Conservation (phyloP, 257 asterid genomes). For the Asclepias syriaca region DNA sequence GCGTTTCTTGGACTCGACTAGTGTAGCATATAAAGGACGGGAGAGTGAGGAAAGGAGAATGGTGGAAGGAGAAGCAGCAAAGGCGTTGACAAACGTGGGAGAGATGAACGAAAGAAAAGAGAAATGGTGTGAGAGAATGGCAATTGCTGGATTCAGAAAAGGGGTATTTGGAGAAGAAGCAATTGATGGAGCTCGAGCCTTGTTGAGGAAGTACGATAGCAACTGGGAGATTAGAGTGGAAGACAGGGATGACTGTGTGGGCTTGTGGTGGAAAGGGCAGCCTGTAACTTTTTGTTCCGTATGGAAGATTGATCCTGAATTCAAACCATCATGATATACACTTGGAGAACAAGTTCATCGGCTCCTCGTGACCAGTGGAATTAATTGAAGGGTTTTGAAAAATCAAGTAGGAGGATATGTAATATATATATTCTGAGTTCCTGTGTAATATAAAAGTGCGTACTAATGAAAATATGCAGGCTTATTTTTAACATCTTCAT, state of each 20-base stretch:
- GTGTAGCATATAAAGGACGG: constrained; percentile 67
- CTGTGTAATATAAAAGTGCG: background rate
- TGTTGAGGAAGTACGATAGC: constrained; percentile 71
- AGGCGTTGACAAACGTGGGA: constrained; percentile 41
- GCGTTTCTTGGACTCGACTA: constrained; percentile 73
- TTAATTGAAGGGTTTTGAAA: constrained; percentile 4
- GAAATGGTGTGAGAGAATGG: constrained; percentile 79
- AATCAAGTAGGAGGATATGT: background rate
- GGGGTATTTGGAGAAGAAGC: constrained; percentile 59
- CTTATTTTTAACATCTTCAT: background rate
- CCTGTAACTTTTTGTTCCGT: constrained; percentile 66
- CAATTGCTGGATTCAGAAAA: constrained; percentile 47
- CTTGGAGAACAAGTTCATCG: background rate
- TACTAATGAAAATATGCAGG: background rate
- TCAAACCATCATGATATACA: constrained; percentile 13
- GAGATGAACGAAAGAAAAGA: constrained; percentile 77
- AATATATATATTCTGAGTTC: constrained; percentile 8
- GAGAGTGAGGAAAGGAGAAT: constrained; percentile 79
- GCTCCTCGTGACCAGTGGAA: constrained; percentile 1
- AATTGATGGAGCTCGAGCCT: constrained; percentile 63
- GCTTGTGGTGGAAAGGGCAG: constrained; percentile 78
- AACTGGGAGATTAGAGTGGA: constrained; percentile 73
- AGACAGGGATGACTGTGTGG: constrained; percentile 54
- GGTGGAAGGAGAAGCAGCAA: constrained; percentile 89
- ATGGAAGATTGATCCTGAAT: constrained; percentile 49